Percentiles rank a stretch among this genome's conserved stretches.
Conservation (phyloP, 2,329 filamentous ascomycete genomes). For the Leptoxyphium fumago region DNA sequence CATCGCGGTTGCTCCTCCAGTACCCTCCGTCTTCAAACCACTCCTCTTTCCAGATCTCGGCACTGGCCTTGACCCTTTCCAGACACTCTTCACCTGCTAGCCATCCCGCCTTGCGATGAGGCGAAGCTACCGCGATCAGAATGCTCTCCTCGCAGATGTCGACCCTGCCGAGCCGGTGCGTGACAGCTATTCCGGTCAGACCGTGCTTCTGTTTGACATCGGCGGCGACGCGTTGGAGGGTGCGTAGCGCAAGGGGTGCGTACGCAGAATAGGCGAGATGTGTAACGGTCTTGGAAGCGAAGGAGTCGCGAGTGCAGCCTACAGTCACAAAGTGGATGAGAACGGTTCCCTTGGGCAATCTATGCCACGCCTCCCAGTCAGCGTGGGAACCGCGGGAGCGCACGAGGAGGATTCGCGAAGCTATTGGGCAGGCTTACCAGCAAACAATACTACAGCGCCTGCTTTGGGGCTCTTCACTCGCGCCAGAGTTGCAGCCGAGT, state of each 20-base stretch:
- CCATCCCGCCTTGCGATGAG: constrained; percentile 79
- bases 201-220: constrained; percentile 44
- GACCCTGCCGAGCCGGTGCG: constrained; percentile 73
- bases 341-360: no score
- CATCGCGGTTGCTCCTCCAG: constrained; percentile 81
- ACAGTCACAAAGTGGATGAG: constrained; percentile 1
- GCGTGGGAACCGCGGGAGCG: constrained; percentile 1
- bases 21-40: constrained; percentile 67
- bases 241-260: constrained; percentile 50
- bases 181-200: constrained; percentile 60
- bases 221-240: constrained; percentile 50
- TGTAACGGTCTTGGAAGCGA: constrained; percentile 54
- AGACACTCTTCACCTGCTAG: constrained; percentile 74
- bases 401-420: constrained; percentile 1
- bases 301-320: constrained; percentile 53
- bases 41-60: constrained; percentile 94
- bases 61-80: constrained; percentile 68
- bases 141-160: constrained; percentile 91
- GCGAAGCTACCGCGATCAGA: constrained; percentile 68
- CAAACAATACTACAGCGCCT: constrained; percentile 63
- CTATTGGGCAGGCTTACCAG: constrained; percentile 33
- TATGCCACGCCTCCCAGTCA: no score
- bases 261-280: constrained; percentile 67
- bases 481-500: constrained; percentile 43
- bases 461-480: constrained; percentile 58